These are phyloP conservation scores for Tetrapyrgos nigripes DNA, from an alignment of 1,284 basidiomycete species.

Conservation along the genomic window DNA sequence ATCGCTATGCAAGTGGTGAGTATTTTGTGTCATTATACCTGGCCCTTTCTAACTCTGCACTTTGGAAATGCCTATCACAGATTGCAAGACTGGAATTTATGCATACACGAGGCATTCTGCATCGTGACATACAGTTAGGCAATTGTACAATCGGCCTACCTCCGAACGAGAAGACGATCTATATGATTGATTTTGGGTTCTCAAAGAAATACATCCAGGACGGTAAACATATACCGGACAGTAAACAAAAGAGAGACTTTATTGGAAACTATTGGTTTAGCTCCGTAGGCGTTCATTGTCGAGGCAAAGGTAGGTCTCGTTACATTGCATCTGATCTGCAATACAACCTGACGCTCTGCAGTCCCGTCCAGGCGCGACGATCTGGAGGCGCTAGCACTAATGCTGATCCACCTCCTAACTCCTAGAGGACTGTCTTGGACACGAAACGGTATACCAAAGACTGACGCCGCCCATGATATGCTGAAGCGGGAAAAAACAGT, in stretches of 20 bases:
- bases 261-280: slow-evolving; percentile 84
- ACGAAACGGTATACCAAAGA: slow-evolving; percentile 75
- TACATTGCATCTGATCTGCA: neutral
- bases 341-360: slow-evolving; percentile 29
- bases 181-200: slow-evolving; percentile 86
- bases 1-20: slow-evolving; percentile 79
- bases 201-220: slow-evolving; percentile 77
- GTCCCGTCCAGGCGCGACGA: slow-evolving; percentile 80
- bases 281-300: slow-evolving; percentile 77
- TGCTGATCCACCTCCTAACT: slow-evolving; percentile 79
- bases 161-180: slow-evolving; percentile 64
- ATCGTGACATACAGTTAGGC: slow-evolving; percentile 79
- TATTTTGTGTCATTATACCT: slow-evolving; percentile 17
- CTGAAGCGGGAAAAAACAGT: slow-evolving; percentile 67
- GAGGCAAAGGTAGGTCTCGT: slow-evolving; percentile 61
- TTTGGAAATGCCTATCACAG: slow-evolving; percentile 40
- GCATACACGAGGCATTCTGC: slow-evolving; percentile 73
- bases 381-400: slow-evolving; percentile 74
- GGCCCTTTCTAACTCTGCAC: neutral
- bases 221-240: slow-evolving; percentile 68
- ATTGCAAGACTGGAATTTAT: slow-evolving; percentile 73
- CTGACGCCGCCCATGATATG: slow-evolving; percentile 62
- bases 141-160: slow-evolving; percentile 70
- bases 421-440: slow-evolving; percentile 80
- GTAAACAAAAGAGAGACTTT: slow-evolving; percentile 69